Percentiles rank a stretch among this genome's conserved stretches.
Evolutionary conservation across 768 basidiomycete genomes (phyloP).

Genomic region (Suillus hirtellus): DNA sequence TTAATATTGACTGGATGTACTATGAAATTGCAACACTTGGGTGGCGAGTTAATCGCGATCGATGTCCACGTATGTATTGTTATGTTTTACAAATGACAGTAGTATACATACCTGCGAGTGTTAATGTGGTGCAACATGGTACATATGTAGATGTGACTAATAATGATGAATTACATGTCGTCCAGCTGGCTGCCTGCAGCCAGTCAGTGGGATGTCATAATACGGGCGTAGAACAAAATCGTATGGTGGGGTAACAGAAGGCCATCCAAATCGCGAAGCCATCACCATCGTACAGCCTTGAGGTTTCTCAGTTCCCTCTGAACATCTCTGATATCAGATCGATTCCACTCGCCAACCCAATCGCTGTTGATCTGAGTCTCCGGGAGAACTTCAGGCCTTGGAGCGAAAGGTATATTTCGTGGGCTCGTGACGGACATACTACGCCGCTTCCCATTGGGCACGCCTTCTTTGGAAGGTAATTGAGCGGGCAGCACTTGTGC

Average conservation of each 20-base stretch:
- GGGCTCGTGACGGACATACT: constrained; percentile 18
- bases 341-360: constrained; percentile 46
- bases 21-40: background rate
- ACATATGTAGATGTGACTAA: constrained; percentile 14
- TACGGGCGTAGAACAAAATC: background rate
- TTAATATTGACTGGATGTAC: no score
- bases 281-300: constrained; percentile 2
- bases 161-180: constrained; percentile 4
- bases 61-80: background rate
- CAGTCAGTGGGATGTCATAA: constrained; percentile 13
- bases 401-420: background rate
- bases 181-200: constrained; percentile 23
- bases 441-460: constrained; percentile 11
- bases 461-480: constrained; percentile 5
- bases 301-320: constrained; percentile 38
- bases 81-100: constrained; percentile 5
- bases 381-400: background rate
- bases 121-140: constrained; percentile 10
- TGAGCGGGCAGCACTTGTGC: constrained; percentile 12
- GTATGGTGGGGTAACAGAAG: background rate
- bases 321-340: constrained; percentile 38
- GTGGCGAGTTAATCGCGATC: background rate
- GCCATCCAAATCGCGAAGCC: background rate
- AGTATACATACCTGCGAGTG: constrained; percentile 7
- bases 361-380: constrained; percentile 11